Evolutionary conservation across 2,329 filamentous ascomycete species (phyloP).

Genomic region (Aspergillus fischeri): DNA sequence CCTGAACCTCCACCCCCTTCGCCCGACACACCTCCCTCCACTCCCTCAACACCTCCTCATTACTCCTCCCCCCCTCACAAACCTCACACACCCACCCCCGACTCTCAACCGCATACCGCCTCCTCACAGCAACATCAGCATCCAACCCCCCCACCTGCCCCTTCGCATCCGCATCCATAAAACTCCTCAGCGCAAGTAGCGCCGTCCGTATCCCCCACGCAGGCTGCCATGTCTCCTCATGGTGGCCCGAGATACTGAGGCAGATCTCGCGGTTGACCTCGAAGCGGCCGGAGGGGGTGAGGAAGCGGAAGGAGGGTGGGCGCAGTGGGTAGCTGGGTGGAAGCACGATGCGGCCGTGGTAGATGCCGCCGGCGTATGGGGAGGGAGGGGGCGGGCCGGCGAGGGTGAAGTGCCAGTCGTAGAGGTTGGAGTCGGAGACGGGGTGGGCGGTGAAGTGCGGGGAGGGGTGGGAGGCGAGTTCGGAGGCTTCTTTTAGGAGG

Average conservation of each 20-base stretch:
- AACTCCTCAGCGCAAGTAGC: conserved; percentile 70
- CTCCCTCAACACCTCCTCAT: conserved; percentile 69
- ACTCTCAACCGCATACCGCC: conserved; percentile 65
- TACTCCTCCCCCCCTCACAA: conserved; percentile 61
- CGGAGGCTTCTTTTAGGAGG: conserved; percentile 76
- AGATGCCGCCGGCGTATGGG: conserved; percentile 75
- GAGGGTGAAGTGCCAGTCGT: conserved; percentile 99
- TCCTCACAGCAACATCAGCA: conserved; percentile 62
- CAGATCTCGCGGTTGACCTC: conserved; percentile 97
- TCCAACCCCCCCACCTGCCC: conserved; percentile 91
- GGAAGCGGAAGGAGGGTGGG: conserved; percentile 92
- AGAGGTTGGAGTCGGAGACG: conserved; percentile 76
- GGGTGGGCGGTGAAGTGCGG: conserved; percentile 82
- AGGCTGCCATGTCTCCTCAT: conserved; percentile 98
- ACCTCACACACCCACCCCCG: conserved; percentile 62
- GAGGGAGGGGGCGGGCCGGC: conserved; percentile 76
- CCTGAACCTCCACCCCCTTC: conserved; percentile 19
- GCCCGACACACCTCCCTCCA: conserved; percentile 55
- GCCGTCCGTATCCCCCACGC: conserved; percentile 96
- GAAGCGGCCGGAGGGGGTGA: conserved; percentile 86
- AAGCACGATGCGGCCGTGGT: conserved; percentile 91
- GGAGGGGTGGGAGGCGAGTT: conserved; percentile 75
- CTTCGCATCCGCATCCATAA: conserved; percentile 86
- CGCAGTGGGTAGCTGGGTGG: conserved; percentile 86
- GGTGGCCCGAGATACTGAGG: conserved; percentile 86